Percentiles rank a stretch among this genome's conserved stretches.
Evolutionary conservation across 371 early-diverging fungal genomes (phyloP).

Genomic region (Aphelidium insulamus): DNA sequence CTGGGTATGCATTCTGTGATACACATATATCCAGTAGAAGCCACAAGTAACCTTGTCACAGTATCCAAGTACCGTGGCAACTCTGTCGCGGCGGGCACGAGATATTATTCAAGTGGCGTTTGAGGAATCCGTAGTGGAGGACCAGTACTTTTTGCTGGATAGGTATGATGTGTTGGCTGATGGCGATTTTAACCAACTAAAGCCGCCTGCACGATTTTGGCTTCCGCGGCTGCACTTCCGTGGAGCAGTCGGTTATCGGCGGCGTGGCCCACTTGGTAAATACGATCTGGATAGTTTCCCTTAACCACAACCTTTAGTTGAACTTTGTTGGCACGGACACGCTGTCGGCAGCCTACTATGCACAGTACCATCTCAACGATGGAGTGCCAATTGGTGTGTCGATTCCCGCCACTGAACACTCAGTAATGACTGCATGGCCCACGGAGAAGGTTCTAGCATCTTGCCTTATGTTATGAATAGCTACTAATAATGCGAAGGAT

Average conservation of each 20-base stretch:
- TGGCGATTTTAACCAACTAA: background rate
- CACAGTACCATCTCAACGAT: constrained; percentile 39
- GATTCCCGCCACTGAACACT: constrained; percentile 73
- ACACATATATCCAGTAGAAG: background rate
- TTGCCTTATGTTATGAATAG: background rate
- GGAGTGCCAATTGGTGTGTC: constrained; percentile 43
- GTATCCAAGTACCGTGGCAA: constrained; percentile 66
- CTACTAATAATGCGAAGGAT: constrained; percentile 11
- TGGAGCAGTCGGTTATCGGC: constrained; percentile 60
- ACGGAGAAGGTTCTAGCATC: constrained; percentile 18
- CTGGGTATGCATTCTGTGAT: constrained; percentile 27
- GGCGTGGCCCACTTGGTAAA: constrained; percentile 48
- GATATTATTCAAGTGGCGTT: constrained; percentile 28
- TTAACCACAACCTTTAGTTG: constrained; percentile 11
- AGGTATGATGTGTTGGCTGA: constrained; percentile 6
- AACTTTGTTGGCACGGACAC: constrained; percentile 62
- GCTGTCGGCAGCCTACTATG: constrained; percentile 44
- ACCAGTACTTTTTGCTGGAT: constrained; percentile 14
- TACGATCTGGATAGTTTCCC: background rate
- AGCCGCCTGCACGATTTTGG: constrained; percentile 66
- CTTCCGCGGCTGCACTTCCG: constrained; percentile 63
- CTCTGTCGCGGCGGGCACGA: constrained; percentile 37
- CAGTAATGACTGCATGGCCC: constrained; percentile 49
- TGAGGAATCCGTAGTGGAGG: constrained; percentile 31
- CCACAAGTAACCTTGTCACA: constrained; percentile 2